phyloP scores from a whole-genome alignment of 345 rosid genomes.

The Ceriops tagal region DNA sequence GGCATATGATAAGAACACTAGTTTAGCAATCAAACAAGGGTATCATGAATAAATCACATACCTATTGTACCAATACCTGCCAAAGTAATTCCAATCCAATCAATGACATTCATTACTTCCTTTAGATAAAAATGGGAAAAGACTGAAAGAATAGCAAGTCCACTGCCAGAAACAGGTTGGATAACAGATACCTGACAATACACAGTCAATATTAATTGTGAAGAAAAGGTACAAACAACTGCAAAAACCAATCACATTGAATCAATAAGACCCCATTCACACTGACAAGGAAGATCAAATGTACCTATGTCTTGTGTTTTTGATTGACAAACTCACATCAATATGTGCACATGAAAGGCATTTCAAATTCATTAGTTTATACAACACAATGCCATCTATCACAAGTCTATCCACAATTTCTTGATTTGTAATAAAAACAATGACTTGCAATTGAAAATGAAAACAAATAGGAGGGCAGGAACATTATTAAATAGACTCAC shows the following conservation, averaged over 20 bases:
- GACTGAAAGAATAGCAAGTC: conserved; percentile 86
- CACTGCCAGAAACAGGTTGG: conserved; percentile 98
- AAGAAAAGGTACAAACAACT: conserved; percentile 3
- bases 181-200: conserved; percentile 78
- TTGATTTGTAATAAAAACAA: neutral
- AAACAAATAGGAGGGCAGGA: neutral
- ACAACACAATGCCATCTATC: too few species aligned
- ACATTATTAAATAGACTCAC: conserved; percentile 41
- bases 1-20: neutral
- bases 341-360: too few species aligned
- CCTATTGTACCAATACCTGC: conserved; percentile 99
- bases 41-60: conserved; percentile 31
- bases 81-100: conserved; percentile 91
- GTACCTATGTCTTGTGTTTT: neutral
- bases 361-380: too few species aligned
- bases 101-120: conserved; percentile 88
- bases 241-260: conserved; percentile 9
- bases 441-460: neutral
- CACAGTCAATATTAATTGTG: conserved; percentile 10
- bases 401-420: neutral
- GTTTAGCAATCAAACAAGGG: conserved; percentile 3
- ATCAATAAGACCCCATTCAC: too few species aligned
- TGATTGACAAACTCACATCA: too few species aligned
- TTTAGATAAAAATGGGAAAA: conserved; percentile 92
- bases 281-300: neutral